A percentile compares a stretch with the other conserved stretches of the same genome.
Conservation (phyloP, 108 stramenopile species). For the Cyclotella cryptica region DNA sequence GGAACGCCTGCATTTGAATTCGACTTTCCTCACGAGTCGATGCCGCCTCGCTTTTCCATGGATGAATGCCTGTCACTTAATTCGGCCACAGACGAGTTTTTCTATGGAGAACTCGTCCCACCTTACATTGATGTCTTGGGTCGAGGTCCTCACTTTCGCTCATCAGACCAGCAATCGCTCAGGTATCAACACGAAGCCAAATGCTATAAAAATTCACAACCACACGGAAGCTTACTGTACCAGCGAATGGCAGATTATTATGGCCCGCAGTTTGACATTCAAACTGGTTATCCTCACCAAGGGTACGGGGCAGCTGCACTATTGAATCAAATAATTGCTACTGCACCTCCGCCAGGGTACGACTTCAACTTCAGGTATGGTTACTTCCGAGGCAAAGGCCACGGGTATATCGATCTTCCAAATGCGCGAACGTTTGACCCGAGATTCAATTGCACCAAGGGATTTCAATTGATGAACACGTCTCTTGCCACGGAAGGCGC, state of each 20-base stretch:
- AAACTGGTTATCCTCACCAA: slow-evolving; percentile 74
- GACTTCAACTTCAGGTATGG: slow-evolving; percentile 40
- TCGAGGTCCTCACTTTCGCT: slow-evolving; percentile 72
- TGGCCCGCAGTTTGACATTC: slow-evolving; percentile 87
- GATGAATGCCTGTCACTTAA: slow-evolving; percentile 80
- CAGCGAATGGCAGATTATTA: slow-evolving; percentile 81
- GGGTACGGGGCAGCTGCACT: slow-evolving; percentile 62
- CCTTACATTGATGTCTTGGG: slow-evolving; percentile 86
- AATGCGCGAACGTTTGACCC: slow-evolving; percentile 67
- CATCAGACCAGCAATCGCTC: slow-evolving; percentile 56
- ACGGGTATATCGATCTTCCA: slow-evolving; percentile 75
- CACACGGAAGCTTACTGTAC: slow-evolving; percentile 72
- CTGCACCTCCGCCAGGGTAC: slow-evolving; percentile 41
- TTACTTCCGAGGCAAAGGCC: slow-evolving; percentile 54
- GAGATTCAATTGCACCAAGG: slow-evolving; percentile 82
- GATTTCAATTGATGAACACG: slow-evolving; percentile 74
- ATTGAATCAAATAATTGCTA: slow-evolving; percentile 44
- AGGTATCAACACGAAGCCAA: slow-evolving; percentile 65
- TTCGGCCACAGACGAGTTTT: slow-evolving; percentile 47
- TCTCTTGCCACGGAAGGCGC: slow-evolving; percentile 46
- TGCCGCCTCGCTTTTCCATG: slow-evolving; percentile 64
- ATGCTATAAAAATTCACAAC: slow-evolving; percentile 82
- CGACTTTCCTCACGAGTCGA: slow-evolving; percentile 58
- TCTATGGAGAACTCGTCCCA: slow-evolving; percentile 81
- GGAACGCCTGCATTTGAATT: slow-evolving; percentile 68